These are phyloP conservation scores for Boletellus dicymbophilus DNA, from an alignment of 1,284 basidiomycete genomes.

Conservation along the genomic window DNA sequence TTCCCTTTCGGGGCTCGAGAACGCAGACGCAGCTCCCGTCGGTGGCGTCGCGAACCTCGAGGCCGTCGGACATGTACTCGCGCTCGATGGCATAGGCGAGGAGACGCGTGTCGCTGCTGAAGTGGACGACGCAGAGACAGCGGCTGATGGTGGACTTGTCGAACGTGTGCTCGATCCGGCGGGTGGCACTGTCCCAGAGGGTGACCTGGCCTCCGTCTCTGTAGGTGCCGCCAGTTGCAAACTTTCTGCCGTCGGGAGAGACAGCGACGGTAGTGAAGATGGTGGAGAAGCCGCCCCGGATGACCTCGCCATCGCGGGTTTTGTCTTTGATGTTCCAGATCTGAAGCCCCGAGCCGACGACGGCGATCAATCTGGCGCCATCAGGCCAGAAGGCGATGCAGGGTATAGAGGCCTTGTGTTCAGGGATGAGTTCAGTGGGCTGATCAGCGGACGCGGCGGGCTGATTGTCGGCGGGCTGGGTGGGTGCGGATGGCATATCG, in stretches of 20 bases:
- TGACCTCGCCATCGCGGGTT: constrained; percentile 21
- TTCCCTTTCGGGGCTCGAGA: constrained; percentile 27
- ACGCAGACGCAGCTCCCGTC: constrained; percentile 17
- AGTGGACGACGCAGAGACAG: constrained; percentile 25
- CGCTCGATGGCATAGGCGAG: constrained; percentile 26
- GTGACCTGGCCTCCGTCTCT: constrained; percentile 26
- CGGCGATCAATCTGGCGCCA: constrained; percentile 26
- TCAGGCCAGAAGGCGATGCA: constrained; percentile 29
- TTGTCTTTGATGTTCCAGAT: constrained; percentile 26
- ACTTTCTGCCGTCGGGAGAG: constrained; percentile 27
- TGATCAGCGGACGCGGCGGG: constrained; percentile 3
- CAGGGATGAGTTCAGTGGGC: constrained; percentile 20
- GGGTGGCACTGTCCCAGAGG: constrained; percentile 21
- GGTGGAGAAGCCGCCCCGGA: constrained; percentile 28
- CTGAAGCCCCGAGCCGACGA: constrained; percentile 28
- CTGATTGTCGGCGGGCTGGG: no score
- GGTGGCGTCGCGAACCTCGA: constrained; percentile 18
- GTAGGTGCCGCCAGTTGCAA: constrained; percentile 26
- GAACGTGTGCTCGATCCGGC: constrained; percentile 27
- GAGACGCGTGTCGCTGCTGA: constrained; percentile 19
- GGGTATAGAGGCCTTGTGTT: constrained; percentile 18
- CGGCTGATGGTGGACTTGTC: constrained; percentile 25
- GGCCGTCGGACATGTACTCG: constrained; percentile 28
- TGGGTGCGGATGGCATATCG: no score
- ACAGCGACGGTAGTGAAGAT: constrained; percentile 26